phyloP scores from a whole-genome alignment of 2,329 filamentous ascomycete genomes.

The Phaeoacremonium minimum region DNA sequence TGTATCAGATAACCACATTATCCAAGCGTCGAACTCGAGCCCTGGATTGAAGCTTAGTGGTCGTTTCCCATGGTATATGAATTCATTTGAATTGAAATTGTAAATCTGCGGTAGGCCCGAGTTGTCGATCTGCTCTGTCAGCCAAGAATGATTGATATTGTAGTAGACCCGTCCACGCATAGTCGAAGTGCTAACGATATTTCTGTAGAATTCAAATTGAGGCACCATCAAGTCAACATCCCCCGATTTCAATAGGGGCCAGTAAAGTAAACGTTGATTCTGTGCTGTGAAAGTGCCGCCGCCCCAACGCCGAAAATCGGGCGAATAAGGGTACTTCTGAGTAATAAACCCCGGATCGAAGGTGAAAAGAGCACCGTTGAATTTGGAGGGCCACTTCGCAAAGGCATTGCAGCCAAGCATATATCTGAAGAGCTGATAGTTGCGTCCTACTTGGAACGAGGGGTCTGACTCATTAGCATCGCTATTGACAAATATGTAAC shows the following conservation, averaged over 20 bases:
- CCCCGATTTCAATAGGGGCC: constrained; percentile 2
- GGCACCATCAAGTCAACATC: constrained; percentile 3
- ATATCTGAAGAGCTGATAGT: constrained; percentile 3
- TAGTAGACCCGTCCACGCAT: no score
- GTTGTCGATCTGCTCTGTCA: constrained; percentile 4
- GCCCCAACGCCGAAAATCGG: constrained; percentile 2
- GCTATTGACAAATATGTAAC: background rate
- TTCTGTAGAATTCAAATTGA: constrained; percentile 4
- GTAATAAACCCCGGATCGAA: constrained; percentile 2
- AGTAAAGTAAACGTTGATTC: constrained; percentile 4
- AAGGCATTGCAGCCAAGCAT: constrained; percentile 5
- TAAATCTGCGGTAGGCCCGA: constrained; percentile 2
- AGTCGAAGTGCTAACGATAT: no score
- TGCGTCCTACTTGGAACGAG: constrained; percentile 2
- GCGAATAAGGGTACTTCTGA: background rate
- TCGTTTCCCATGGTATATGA: background rate
- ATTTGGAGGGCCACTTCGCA: constrained; percentile 2
- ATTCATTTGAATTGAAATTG: constrained; percentile 1
- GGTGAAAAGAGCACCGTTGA: constrained; percentile 4
- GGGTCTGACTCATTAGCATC: background rate
- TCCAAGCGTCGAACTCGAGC: background rate
- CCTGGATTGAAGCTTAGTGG: background rate
- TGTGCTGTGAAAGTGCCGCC: constrained; percentile 4
- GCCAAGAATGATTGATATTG: no score
- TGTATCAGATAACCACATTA: background rate